phyloP scores from a whole-genome alignment of 345 rosid genomes.

The Diplotaxis tenuifolia region DNA sequence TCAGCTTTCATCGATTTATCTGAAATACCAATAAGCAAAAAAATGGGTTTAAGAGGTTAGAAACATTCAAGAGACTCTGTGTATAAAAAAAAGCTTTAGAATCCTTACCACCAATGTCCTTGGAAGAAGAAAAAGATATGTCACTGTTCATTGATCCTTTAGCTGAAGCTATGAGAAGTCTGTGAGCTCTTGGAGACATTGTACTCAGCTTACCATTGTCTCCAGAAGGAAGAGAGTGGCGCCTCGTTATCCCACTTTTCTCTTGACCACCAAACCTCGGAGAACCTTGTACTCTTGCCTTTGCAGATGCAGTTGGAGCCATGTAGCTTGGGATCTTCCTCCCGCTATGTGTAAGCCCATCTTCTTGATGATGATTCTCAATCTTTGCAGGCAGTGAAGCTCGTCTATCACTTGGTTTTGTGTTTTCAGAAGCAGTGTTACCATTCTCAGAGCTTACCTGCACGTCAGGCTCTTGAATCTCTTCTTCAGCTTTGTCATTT shows the following conservation, averaged over 20 bases:
- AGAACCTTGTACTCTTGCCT: constrained; percentile 79
- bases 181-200: constrained; percentile 60
- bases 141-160: constrained; percentile 59
- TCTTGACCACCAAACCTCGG: constrained; percentile 48
- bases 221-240: constrained; percentile 78
- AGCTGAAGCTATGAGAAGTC: constrained; percentile 51
- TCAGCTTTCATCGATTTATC: constrained; percentile 63
- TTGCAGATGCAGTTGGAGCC: constrained; percentile 87
- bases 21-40: constrained; percentile 34
- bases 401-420: constrained; percentile 56
- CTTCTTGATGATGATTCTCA: constrained; percentile 49
- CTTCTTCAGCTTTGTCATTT: constrained; percentile 41
- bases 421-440: constrained; percentile 38
- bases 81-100: background rate
- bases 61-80: background rate
- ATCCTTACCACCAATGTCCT: constrained; percentile 56
- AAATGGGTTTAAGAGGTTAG: constrained; percentile 4
- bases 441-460: constrained; percentile 42
- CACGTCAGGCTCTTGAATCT: constrained; percentile 35
- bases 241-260: constrained; percentile 51
- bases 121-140: constrained; percentile 59
- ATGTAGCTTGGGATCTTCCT: constrained; percentile 73
- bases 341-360: constrained; percentile 45
- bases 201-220: constrained; percentile 50
- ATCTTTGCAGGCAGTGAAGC: constrained; percentile 62